A percentile compares a stretch with the other conserved stretches of the same genome.
Conservation (phyloP, 1,284 basidiomycete genomes). For the Trichosporon sp. region DNA sequence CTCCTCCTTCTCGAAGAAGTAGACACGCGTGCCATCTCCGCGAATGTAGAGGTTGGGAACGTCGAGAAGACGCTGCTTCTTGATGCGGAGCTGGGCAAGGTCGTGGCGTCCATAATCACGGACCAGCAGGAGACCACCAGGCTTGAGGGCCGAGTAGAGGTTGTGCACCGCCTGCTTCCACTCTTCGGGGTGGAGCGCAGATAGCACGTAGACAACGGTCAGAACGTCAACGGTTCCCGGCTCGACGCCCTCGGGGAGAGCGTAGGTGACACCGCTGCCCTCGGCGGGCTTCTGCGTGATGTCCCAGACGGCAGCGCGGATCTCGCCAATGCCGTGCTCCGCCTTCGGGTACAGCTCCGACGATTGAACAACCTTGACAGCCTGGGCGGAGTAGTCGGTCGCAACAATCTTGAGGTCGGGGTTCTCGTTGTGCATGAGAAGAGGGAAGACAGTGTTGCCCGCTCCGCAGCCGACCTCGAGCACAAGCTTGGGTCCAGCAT, state of each 20-base stretch:
- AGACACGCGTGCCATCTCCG: constrained; percentile 94
- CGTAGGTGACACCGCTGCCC: constrained; percentile 34
- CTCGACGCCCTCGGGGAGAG: constrained; percentile 67
- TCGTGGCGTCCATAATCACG: constrained; percentile 96
- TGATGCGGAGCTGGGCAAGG: constrained; percentile 90
- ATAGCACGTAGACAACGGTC: constrained; percentile 92
- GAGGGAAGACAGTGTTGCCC: constrained; percentile 91
- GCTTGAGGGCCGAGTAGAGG: constrained; percentile 83
- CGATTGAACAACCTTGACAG: constrained; percentile 83
- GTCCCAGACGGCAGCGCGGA: constrained; percentile 88
- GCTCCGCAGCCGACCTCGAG: constrained; percentile 89
- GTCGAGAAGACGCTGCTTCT: constrained; percentile 80
- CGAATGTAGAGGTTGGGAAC: constrained; percentile 93
- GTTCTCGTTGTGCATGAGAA: constrained; percentile 81
- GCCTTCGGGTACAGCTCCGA: constrained; percentile 72
- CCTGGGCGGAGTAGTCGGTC: constrained; percentile 88
- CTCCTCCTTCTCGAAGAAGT: constrained; percentile 87
- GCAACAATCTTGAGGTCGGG: constrained; percentile 72
- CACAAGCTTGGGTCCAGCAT: constrained; percentile 73
- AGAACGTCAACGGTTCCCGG: constrained; percentile 78
- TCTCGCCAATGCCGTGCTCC: constrained; percentile 64
- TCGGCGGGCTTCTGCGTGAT: constrained; percentile 63
- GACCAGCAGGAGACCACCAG: constrained; percentile 78
- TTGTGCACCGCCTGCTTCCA: constrained; percentile 87
- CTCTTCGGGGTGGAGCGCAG: constrained; percentile 89